Base-by-base conservation (phyloP, 2,329 filamentous ascomycete genomes). In the Furcasterigmium furcatum region DNA sequence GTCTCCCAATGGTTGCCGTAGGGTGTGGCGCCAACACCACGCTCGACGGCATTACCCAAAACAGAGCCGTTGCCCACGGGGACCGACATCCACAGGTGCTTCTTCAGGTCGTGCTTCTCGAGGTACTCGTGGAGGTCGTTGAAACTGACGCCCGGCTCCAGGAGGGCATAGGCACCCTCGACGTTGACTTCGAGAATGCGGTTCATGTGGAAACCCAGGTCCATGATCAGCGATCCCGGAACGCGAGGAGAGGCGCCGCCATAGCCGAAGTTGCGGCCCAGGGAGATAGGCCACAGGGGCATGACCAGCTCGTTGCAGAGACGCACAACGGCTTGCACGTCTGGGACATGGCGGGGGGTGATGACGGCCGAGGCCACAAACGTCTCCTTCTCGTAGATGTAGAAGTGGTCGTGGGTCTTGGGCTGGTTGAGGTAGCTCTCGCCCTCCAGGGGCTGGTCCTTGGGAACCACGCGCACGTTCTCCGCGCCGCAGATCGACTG, bases 21-120 rank as follows among this genome's bases (percentile, higher is more conserved):
- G 1, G 68, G 68, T 2, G 71, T 74, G 47, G 74, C 74, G 1
- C 72, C 72, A 7, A 73, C 63, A 1, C 72, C 72, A 24, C 70
- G 58, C 24, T 75, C 71, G 8, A 72, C 46, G 4, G 70, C 62
- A 48, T 75, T 74, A 8, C 72, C 71, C n/a, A 76, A 54, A 10
- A 74, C 58, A 5, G 65, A 70, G 9, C 71, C 70, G n/a, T 69
- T 64, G 12, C 70, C 67, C 7, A 73, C 66, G 5, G 66, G 67
- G 1, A 61, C 56, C 36, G 73, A 71, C 14, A 73, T 58, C 71
- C 71, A 74, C 29, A 74, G 55, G 14, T 63, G 56, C 19, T 70
- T 59, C 10, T 65, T 57, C 7, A 64, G 59, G 34, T 51, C 52
- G 45, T 62, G 51, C n/a, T 68, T 60, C 38, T 65, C 61, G 12